Evolutionary conservation across 2,329 filamentous ascomycete species (phyloP).

Genomic region (Aspergillus ruber): DNA sequence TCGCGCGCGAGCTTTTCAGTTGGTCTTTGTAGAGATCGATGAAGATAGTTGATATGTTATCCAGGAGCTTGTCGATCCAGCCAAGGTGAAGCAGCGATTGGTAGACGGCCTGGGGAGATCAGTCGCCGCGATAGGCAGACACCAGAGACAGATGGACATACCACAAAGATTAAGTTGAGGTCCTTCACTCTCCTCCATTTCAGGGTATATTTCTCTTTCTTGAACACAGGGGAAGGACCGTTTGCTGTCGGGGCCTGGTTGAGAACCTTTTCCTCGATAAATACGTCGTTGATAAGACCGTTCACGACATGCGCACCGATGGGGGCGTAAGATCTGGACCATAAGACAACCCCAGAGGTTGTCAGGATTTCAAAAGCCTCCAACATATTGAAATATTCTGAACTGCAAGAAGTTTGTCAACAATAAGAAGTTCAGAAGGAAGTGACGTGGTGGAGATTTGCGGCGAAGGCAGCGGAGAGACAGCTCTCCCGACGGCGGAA

Average conservation of each 20-base stretch:
- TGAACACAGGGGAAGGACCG: conserved; percentile 65
- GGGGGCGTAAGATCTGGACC: conserved; percentile 79
- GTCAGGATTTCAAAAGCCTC: conserved; percentile 96
- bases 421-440: neutral
- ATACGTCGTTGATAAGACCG: conserved; percentile 89
- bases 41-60: conserved; percentile 90
- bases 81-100: conserved; percentile 89
- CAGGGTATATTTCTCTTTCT: conserved; percentile 85
- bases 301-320: conserved; percentile 82
- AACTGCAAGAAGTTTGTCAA: neutral
- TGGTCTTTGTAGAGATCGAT: conserved; percentile 84
- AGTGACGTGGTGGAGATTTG: neutral
- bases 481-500: neutral
- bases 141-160: conserved; percentile 38
- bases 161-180: conserved; percentile 89
- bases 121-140: conserved; percentile 6
- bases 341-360: conserved; percentile 91
- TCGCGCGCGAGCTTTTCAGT: conserved; percentile 72
- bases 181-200: conserved; percentile 94
- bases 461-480: neutral
- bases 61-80: conserved; percentile 94
- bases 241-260: conserved; percentile 52
- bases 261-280: conserved; percentile 85
- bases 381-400: conserved; percentile 56
- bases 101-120: conserved; percentile 70